Evolutionary conservation across 176 grass and related monocot genomes (phyloP), one percentile per base, ranked within the genome.

Genomic region (Aegilops longissima): DNA sequence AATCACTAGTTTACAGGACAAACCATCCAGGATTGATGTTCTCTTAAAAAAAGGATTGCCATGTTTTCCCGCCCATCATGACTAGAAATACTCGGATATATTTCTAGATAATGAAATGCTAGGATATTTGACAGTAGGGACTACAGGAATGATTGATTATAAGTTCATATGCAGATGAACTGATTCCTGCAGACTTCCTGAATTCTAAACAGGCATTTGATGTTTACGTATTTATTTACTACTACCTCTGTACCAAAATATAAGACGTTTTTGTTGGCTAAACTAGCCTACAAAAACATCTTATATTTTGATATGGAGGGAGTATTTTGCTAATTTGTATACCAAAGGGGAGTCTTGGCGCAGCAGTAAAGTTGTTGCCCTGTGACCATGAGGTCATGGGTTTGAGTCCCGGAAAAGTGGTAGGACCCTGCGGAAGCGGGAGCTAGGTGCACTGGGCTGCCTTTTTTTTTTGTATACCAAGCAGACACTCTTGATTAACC

Each of bases 401-500:
- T 54, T 54, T 18, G 51, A 54, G 51, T 54, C 51, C 51, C 2
- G 51, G 51, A 18, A 54, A 54, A 54, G 51, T 54, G 5, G 51
- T 54, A 2, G 51, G 51, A 54, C 16, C 51, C 16, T 18, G 51
- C 51, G 5, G 5, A 54, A 54, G 51, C 17, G 51, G 51, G 51
- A 54, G 51, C 51, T 54, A 54, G 4, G 16, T 54, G 51, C 17
- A 54, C 16, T 7, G 16, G 51, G 51, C 51, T 54, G 16, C 16
- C 51, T 18, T 52, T 52, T 52, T 14, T 14, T 14, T 30, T 61
- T 77, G 31, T 39, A 52, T 40, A 71, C 54, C 6, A 33, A 80
- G 71, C 42, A 9, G 16, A 65, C 51, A 31, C 12, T 45, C 51
- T 89, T 81, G 38, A 86, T 66, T 84, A 12, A 84, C 35, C 72